These are phyloP conservation scores for Suillus brevipes DNA, from an alignment of 768 basidiomycete species.

Conservation along the genomic window DNA sequence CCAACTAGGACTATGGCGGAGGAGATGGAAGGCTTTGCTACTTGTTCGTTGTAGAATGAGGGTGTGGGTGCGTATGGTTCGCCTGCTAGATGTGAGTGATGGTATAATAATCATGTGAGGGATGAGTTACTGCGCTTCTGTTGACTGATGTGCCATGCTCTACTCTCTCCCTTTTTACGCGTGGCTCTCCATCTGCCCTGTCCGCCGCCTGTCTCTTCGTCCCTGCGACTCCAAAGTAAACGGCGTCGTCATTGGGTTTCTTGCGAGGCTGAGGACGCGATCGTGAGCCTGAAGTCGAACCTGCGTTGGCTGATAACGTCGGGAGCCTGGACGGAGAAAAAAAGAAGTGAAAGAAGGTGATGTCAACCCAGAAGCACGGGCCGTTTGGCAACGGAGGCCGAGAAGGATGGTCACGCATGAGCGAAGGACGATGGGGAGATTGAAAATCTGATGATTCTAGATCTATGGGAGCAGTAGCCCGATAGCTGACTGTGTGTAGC, in stretches of 20 bases:
- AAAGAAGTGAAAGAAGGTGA: no score
- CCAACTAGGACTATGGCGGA: constrained; percentile 74
- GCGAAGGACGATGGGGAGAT: no score
- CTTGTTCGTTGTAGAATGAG: constrained; percentile 80
- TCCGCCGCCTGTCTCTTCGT: constrained; percentile 68
- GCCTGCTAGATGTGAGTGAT: constrained; percentile 14
- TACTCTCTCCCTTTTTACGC: constrained; percentile 71
- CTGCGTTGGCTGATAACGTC: constrained; percentile 12
- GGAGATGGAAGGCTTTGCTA: constrained; percentile 76
- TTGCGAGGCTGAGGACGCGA: constrained; percentile 64
- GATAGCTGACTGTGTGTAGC: no score
- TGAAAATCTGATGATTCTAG: no score
- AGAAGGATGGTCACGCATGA: no score
- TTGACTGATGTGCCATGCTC: constrained; percentile 39
- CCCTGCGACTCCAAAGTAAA: constrained; percentile 65
- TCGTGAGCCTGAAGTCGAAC: constrained; percentile 47
- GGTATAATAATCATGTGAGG: not conserved
- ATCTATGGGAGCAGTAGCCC: no score
- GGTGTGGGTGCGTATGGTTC: constrained; percentile 40
- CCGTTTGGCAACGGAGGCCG: no score
- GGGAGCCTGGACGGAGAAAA: no score
- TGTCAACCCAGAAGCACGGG: no score
- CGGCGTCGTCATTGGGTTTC: constrained; percentile 66
- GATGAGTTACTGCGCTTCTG: constrained; percentile 25
- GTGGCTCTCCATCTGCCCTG: constrained; percentile 70